phyloP scores from a whole-genome alignment of 805 yeast species.

The Kodamaea fukazawae region DNA sequence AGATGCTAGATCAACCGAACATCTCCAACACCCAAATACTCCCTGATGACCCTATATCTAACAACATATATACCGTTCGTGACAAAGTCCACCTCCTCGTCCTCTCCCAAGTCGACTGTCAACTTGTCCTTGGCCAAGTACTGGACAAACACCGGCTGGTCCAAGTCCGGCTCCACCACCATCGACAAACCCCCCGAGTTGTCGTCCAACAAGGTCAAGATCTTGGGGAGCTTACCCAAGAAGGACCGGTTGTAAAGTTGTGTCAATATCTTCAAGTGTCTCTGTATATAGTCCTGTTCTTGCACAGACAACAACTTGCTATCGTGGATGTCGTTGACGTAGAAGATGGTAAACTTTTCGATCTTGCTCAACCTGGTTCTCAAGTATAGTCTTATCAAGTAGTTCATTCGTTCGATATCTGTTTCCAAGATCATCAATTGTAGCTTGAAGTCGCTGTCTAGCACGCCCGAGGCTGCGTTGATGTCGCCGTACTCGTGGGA shows the following conservation, averaged over 20 bases:
- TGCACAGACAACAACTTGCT: conserved; percentile 25
- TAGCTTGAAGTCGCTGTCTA: conserved; percentile 47
- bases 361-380: conserved; percentile 75
- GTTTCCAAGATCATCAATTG: conserved; percentile 84
- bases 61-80: conserved; percentile 73
- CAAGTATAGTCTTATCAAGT: conserved; percentile 74
- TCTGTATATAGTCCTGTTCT: conserved; percentile 65
- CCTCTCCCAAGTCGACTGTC: conserved; percentile 25
- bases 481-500: conserved; percentile 71
- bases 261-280: conserved; percentile 61
- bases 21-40: conserved; percentile 37
- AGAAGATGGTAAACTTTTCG: conserved; percentile 63
- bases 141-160: conserved; percentile 73
- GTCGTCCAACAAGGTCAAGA: conserved; percentile 74
- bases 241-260: conserved; percentile 68
- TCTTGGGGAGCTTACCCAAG: conserved; percentile 62
- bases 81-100: conserved; percentile 39
- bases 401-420: conserved; percentile 84
- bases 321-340: conserved; percentile 37
- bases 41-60: conserved; percentile 49
- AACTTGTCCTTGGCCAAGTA: conserved; percentile 21
- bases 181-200: conserved; percentile 57
- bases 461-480: conserved; percentile 37
- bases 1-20: conserved; percentile 36
- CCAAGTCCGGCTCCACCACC: conserved; percentile 76